phyloP scores from a whole-genome alignment of 1,139 yeast species.

The Arxiozyma heterogenica region DNA sequence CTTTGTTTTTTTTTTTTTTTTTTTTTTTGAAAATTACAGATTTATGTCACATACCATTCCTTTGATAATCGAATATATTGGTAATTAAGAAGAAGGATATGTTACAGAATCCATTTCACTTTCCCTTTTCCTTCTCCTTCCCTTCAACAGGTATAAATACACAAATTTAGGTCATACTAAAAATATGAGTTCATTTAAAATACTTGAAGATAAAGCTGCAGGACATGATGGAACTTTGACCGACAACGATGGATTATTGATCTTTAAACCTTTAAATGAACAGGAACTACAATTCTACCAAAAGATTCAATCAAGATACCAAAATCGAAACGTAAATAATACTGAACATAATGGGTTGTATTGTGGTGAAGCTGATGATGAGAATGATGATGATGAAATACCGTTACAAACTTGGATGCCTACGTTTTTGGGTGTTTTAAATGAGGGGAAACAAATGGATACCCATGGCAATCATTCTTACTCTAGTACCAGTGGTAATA shows the following conservation, averaged over 20 bases:
- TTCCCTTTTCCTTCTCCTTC: too few relatives aligned
- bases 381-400: conserved; percentile 31
- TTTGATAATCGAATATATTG: too few relatives aligned
- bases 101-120: too few relatives aligned
- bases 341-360: too few relatives aligned
- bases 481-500: background rate
- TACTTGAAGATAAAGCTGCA: conserved; percentile 53
- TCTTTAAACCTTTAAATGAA: conserved; percentile 56
- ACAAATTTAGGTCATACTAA: background rate
- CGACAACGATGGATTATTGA: conserved; percentile 51
- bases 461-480: background rate
- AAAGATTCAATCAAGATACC: conserved; percentile 10
- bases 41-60: too few relatives aligned
- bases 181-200: conserved; percentile 1
- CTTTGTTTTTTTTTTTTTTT: too few relatives aligned
- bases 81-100: too few relatives aligned
- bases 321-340: conserved; percentile 3
- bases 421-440: conserved; percentile 35
- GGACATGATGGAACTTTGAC: conserved; percentile 80
- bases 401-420: conserved; percentile 49
- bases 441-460: conserved; percentile 30
- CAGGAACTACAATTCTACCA: conserved; percentile 70
- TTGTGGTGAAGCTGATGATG: conserved; percentile 17
- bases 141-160: too few relatives aligned
- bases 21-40: too few relatives aligned